Base-by-base conservation (phyloP, 441 rosid genomes). In the Codiaeum variegatum region DNA sequence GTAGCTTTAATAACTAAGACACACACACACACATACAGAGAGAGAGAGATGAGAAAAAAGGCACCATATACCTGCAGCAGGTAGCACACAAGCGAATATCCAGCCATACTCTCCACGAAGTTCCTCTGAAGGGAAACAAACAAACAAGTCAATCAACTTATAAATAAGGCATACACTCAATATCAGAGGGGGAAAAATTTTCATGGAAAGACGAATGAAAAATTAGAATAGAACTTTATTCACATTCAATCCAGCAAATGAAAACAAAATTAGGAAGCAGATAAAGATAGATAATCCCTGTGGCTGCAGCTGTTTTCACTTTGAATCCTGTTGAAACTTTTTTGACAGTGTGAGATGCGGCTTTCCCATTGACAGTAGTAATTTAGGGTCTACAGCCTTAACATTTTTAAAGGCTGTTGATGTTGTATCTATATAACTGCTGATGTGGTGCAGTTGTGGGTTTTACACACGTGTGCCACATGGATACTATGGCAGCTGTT, bases 81-180 rank as follows among this genome's bases (percentile, higher is more conserved):
- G 84, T 95, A 95, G 89, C 98, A 95, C 72, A 95, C 98, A 61
- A 95, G 85, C 54, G 98, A 95, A 86, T 93, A 95, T 75, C 99
- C 99, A 56, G 97, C 99, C 99, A 95, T 91, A 82, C 98, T 91
- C 83, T 91, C 98, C 52, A 95, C 98, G 81, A 93, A 95, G 81
- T 91, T 95, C 83, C 99, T 93, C 99, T 95, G 93, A 80, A 87
- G 63, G 49, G 72, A 67, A 75, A 83, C 46, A 63, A 80, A 46
- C 24, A 28, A 61, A 46, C 24, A 28, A 61, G 73, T 60, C 51
- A 31, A 62, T 28, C 21, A 38, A 62, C 51, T 63, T 75, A 62
- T 28, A 12, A 74, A 52, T 21, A 44, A 16, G 29, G 18, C n/a
- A 62, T 28, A 36, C n/a, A 42, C 19, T 32, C 3, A 34, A 8